Base-by-base conservation (phyloP, 192 early-diverging fungal species). In the Umbelopsis vinacea region DNA sequence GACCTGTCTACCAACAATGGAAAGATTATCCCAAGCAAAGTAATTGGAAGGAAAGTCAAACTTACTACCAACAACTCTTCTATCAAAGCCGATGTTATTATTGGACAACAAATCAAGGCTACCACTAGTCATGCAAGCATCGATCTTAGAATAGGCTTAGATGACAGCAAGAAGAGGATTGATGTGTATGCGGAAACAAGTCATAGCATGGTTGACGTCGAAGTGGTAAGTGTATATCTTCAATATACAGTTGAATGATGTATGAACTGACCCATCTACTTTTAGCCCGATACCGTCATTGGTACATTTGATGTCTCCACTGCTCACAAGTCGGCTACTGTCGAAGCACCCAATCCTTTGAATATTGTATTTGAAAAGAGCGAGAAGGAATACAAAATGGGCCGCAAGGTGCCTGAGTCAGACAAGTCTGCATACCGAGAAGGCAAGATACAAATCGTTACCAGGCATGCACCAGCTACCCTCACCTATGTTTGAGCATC, bases 301-400 rank as follows among this genome's bases (percentile, higher is more conserved):
- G 57, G 57, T 17, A 29, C 5, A 0, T 63, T 63, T 35, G 33
- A 63, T 37, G 29, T 63, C 57, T 19, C 26, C 7, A 63, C 57
- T 37, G 19, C 29, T 19, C 57, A 63, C n/a, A 37, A 17, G 33
- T 14, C 17, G 26, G 33, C 33, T 14, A 37, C 3, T 2, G 57
- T 63, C 19, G 29, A 38, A 17, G 57, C 57, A 3, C 57, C 57
- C 5, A 63, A 63, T 17, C 24, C 26, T n/a, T 19, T 63, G 1
- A 35, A 63, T n/a, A 63, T 63, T 35, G 57, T 63, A 17, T 35
- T 63, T 19, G 57, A 63, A 6, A 63, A 63, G 57, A 63, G 33
- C 14, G 57, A 63, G 2, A 37, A 37, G 12, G 57, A 63, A 12
- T 2, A 15, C 57, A 38, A 38, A 14, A 10, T 10, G 4, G 57